phyloP scores from a whole-genome alignment of 176 grass and related monocot genomes.

The Pontederia crassipes region DNA sequence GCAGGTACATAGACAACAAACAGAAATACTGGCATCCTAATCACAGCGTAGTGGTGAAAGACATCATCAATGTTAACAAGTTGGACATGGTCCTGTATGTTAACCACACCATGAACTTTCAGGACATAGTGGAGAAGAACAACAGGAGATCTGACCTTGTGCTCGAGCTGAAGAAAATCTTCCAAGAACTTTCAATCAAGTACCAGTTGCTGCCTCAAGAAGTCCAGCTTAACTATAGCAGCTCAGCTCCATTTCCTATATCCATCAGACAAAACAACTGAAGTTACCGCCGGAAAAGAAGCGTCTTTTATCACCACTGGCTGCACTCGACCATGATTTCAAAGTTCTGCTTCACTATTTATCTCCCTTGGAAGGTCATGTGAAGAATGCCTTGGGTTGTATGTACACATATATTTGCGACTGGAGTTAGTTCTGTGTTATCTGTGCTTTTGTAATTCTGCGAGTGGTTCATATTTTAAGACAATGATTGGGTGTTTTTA shows the following conservation, averaged over 20 bases:
- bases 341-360: too few relatives aligned
- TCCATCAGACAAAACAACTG: constrained; percentile 12
- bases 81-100: constrained; percentile 64
- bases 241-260: constrained; percentile 36
- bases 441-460: too few relatives aligned
- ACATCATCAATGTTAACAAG: constrained; percentile 77
- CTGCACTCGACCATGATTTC: too few relatives aligned
- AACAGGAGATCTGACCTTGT: constrained; percentile 73
- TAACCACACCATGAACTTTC: constrained; percentile 90
- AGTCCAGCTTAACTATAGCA: constrained; percentile 53
- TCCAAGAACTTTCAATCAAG: constrained; percentile 54
- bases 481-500: too few relatives aligned
- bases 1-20: constrained; percentile 88
- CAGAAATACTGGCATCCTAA: constrained; percentile 70
- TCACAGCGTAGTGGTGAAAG: constrained; percentile 67
- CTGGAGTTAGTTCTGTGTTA: too few relatives aligned
- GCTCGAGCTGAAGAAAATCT: constrained; percentile 76
- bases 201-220: constrained; percentile 71
- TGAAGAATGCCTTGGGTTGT: too few relatives aligned
- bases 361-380: too few relatives aligned
- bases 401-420: too few relatives aligned
- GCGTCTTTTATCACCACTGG: too few relatives aligned
- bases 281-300: too few relatives aligned
- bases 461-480: too few relatives aligned
- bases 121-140: constrained; percentile 75